Evolutionary conservation across 225 moss, liverwort and hornwort species (phyloP).

Genomic region (Pseudoscleropodium purum): DNA sequence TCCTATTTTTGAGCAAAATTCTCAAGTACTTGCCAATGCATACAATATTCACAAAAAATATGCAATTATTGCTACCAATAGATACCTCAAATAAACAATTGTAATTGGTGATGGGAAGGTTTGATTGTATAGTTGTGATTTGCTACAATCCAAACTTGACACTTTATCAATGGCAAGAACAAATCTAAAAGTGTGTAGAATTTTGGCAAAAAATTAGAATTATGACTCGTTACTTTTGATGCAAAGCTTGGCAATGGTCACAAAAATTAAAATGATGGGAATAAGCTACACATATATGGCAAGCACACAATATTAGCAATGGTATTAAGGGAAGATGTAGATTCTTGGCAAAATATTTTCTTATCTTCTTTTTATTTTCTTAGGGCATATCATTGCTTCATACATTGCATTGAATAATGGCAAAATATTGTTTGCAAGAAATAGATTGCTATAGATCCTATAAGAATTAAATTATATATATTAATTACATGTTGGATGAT

Average conservation of each 20-base stretch:
- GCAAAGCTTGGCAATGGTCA: neutral
- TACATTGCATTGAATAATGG: neutral
- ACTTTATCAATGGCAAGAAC: rapidly evolving
- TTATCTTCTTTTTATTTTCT: neutral
- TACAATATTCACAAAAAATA: too few relatives aligned
- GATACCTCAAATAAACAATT: too few relatives aligned
- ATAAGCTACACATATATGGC: neutral
- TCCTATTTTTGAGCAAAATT: too few relatives aligned
- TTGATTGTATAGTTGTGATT: too few relatives aligned
- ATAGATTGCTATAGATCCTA: neutral
- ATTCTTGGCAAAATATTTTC: neutral
- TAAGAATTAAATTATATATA: too few relatives aligned
- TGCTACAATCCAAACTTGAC: neutral
- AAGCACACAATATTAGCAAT: rapidly evolving
- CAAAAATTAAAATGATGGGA: neutral
- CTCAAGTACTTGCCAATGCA: too few relatives aligned
- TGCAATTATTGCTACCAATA: too few relatives aligned
- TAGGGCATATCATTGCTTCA: rapidly evolving
- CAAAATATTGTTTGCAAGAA: neutral
- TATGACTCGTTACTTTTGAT: neutral
- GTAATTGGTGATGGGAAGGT: too few relatives aligned
- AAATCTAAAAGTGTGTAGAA: neutral
- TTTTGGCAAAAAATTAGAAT: rapidly evolving
- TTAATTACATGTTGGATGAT: too few relatives aligned
- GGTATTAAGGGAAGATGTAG: neutral